phyloP scores from a whole-genome alignment of 1,139 yeast genomes.

The Diutina catenulata region DNA sequence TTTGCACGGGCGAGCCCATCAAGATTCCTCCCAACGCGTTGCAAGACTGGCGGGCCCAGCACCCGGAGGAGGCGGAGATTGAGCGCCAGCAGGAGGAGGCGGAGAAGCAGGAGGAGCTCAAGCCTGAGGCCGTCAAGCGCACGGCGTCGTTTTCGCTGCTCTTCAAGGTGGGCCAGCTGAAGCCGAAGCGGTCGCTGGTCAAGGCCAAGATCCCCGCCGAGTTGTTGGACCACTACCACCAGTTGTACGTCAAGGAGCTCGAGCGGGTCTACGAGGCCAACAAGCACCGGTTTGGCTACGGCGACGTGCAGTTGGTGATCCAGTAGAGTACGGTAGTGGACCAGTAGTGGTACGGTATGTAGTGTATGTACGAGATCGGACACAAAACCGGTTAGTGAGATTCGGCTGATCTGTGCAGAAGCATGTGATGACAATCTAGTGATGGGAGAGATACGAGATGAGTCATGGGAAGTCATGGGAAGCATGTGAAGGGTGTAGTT shows the following conservation, averaged over 20 bases:
- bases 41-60: not conserved
- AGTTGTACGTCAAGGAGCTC: conserved; percentile 57
- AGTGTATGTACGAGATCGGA: too few species aligned
- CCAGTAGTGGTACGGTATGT: too few species aligned
- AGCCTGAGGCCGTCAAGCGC: conserved; percentile 12
- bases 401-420: too few species aligned
- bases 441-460: too few species aligned
- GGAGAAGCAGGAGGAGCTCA: conserved; percentile 9
- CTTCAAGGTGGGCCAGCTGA: not conserved
- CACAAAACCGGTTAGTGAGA: too few species aligned
- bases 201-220: conserved; percentile 24
- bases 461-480: too few species aligned
- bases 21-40: conserved; percentile 35
- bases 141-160: conserved; percentile 9
- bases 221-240: conserved; percentile 60
- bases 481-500: too few species aligned
- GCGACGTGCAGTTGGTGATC: conserved; percentile 35
- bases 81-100: conserved; percentile 13
- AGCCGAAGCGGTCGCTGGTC: not conserved
- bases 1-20: conserved; percentile 78
- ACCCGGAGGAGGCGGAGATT: conserved; percentile 2
- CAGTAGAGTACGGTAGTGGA: too few species aligned
- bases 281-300: conserved; percentile 46
- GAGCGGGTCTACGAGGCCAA: conserved; percentile 57
- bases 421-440: too few species aligned